Evolutionary conservation across 2,329 filamentous ascomycete genomes (phyloP).

Genomic region (Colletotrichum euphorbiae): DNA sequence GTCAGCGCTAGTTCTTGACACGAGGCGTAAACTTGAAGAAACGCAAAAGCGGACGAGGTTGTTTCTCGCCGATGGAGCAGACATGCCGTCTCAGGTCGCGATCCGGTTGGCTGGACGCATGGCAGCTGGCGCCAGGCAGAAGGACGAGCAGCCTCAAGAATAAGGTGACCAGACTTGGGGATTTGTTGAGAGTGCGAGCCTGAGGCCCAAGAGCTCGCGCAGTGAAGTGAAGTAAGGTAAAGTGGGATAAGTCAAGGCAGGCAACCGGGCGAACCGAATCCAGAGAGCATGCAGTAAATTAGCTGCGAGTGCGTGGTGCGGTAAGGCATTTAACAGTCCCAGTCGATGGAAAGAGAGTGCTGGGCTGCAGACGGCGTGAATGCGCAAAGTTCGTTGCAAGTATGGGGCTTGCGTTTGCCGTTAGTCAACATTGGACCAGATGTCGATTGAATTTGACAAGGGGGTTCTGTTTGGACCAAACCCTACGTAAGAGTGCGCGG

Average conservation of each 20-base stretch:
- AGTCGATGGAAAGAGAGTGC: conserved; percentile 3
- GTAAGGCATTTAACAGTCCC: not conserved
- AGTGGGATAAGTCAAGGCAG: not conserved
- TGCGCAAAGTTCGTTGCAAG: conserved; percentile 36
- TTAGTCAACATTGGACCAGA: conserved; percentile 39
- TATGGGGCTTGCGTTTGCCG: conserved; percentile 37
- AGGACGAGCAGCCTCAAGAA: conserved; percentile 13
- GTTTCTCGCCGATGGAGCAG: conserved; percentile 5
- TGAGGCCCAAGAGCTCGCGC: conserved; percentile 6
- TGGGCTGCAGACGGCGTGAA: conserved; percentile 28
- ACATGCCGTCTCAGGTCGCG: conserved; percentile 12
- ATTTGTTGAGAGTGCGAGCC: conserved; percentile 6
- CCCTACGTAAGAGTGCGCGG: not conserved
- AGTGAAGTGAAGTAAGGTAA: conserved; percentile 1
- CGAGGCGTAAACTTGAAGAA: conserved; percentile 23
- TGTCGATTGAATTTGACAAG: conserved; percentile 15
- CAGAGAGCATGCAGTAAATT: conserved; percentile 5
- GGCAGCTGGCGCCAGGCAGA: conserved; percentile 32
- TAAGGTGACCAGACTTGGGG: conserved; percentile 4
- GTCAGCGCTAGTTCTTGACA: conserved; percentile 27
- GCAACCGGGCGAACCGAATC: not conserved
- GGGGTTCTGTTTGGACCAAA: conserved; percentile 26
- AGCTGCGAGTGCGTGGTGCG: not conserved
- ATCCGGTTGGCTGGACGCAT: conserved; percentile 32
- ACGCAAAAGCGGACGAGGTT: conserved; percentile 31